A percentile compares a stretch with the other conserved stretches of the same genome.
phyloP scores from a whole-genome alignment of 2,329 filamentous ascomycete genomes.

The Lithohypha guttulata region DNA sequence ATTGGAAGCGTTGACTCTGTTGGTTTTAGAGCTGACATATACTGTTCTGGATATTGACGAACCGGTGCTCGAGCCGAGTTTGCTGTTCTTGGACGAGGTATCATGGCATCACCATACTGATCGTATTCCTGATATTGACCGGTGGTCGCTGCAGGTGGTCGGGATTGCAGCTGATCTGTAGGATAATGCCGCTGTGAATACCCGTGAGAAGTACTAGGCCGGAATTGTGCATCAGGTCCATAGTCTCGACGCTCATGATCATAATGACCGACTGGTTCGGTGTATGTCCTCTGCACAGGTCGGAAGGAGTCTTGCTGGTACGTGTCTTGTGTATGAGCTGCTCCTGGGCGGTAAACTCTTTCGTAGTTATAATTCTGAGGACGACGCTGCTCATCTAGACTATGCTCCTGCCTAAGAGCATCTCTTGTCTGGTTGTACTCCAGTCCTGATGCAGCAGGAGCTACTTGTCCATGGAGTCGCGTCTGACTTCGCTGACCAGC shows the following conservation, averaged over 20 bases:
- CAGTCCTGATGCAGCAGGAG: neutral
- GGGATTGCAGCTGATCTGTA: conserved; percentile 7
- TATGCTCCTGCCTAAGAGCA: conserved; percentile 13
- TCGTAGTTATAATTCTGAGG: conserved; percentile 1
- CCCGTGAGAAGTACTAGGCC: conserved; percentile 10
- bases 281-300: neutral
- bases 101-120: conserved; percentile 18
- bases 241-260: conserved; percentile 12
- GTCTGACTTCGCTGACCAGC: neutral
- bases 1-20: conserved; percentile 15
- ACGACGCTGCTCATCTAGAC: conserved; percentile 4
- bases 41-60: conserved; percentile 13
- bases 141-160: conserved; percentile 8
- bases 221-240: conserved; percentile 9
- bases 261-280: conserved; percentile 10
- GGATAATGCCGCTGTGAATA: conserved; percentile 12
- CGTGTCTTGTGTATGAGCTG: too few species aligned
- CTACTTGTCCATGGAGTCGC: neutral
- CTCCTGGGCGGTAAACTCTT: neutral
- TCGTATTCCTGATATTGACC: conserved; percentile 13
- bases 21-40: conserved; percentile 13
- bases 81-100: conserved; percentile 13
- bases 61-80: conserved; percentile 10
- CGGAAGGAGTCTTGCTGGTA: neutral
- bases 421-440: neutral